Evolutionary conservation across 352 stramenopile species (phyloP).

Genomic region (Globisporangium spiculum): DNA sequence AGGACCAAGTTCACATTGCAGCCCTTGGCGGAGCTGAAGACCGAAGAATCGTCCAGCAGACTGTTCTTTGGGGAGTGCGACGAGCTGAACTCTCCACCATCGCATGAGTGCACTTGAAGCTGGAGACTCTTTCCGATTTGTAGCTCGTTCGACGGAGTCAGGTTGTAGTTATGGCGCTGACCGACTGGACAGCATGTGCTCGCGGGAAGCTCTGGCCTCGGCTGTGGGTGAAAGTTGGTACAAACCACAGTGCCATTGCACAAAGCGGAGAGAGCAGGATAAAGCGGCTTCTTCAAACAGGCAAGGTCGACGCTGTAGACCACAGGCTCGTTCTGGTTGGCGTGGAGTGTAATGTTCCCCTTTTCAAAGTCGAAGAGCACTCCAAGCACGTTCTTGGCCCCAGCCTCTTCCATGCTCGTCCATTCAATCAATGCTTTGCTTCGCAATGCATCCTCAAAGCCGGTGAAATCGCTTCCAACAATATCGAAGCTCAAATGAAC

Average conservation of each 20-base stretch:
- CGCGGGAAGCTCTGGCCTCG: constrained; percentile 50
- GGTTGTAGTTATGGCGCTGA: constrained; percentile 39
- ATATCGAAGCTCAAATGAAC: constrained; percentile 55
- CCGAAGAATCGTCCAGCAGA: constrained; percentile 70
- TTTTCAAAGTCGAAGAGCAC: constrained; percentile 80
- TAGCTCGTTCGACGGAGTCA: constrained; percentile 51
- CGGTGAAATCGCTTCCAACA: constrained; percentile 34
- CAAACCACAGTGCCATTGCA: constrained; percentile 72
- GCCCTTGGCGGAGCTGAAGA: constrained; percentile 77
- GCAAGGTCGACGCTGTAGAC: constrained; percentile 31
- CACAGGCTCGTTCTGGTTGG: constrained; percentile 41
- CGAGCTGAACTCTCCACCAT: constrained; percentile 80
- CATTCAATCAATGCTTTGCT: constrained; percentile 38
- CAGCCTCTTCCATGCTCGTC: constrained; percentile 32
- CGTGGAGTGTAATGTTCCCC: constrained; percentile 48
- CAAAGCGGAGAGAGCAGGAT: constrained; percentile 55
- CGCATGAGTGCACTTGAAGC: constrained; percentile 61
- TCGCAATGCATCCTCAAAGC: constrained; percentile 20
- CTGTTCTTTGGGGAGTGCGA: constrained; percentile 68
- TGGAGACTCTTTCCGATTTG: constrained; percentile 72
- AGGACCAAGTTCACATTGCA: constrained; percentile 79
- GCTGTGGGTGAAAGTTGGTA: constrained; percentile 62
- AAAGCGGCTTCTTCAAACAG: constrained; percentile 33
- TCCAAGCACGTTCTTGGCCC: constrained; percentile 47
- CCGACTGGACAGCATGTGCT: constrained; percentile 31